Percentiles rank a stretch among this genome's conserved stretches.
phyloP scores from a whole-genome alignment of 2,329 filamentous ascomycete genomes.

The Mycosphaerelloides madeirae region DNA sequence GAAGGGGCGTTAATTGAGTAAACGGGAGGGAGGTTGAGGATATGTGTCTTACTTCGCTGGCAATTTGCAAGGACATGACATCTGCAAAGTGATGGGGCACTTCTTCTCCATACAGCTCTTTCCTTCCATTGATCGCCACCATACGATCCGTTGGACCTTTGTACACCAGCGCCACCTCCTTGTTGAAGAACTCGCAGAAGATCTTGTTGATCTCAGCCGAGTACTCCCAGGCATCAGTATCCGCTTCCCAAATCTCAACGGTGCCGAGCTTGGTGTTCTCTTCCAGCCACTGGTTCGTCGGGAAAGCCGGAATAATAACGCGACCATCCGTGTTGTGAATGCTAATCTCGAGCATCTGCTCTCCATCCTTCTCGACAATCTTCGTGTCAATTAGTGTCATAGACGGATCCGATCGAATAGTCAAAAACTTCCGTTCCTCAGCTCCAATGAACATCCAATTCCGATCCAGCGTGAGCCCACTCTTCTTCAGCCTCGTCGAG shows the following conservation, averaged over 20 bases:
- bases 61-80: constrained; percentile 54
- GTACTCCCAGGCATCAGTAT: constrained; percentile 57
- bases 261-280: constrained; percentile 47
- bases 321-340: constrained; percentile 39
- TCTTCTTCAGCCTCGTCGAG: constrained; percentile 48
- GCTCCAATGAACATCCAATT: constrained; percentile 62
- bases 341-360: constrained; percentile 45
- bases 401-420: constrained; percentile 55
- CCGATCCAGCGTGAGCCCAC: constrained; percentile 58
- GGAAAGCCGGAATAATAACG: constrained; percentile 54
- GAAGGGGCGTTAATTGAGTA: no score
- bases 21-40: no score
- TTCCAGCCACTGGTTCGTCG: constrained; percentile 50
- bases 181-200: constrained; percentile 54
- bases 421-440: constrained; percentile 53
- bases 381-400: constrained; percentile 61
- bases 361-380: constrained; percentile 37
- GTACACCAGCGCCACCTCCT: constrained; percentile 55
- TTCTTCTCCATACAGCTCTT: constrained; percentile 46
- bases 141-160: constrained; percentile 57
- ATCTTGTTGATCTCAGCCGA: constrained; percentile 46
- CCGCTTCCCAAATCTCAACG: constrained; percentile 56
- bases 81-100: constrained; percentile 54
- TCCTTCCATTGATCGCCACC: constrained; percentile 53
- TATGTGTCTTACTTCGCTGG: constrained; percentile 38